Evolutionary conservation across 1,139 yeast species (phyloP).

Genomic region (Suhomyces guaymorum): DNA sequence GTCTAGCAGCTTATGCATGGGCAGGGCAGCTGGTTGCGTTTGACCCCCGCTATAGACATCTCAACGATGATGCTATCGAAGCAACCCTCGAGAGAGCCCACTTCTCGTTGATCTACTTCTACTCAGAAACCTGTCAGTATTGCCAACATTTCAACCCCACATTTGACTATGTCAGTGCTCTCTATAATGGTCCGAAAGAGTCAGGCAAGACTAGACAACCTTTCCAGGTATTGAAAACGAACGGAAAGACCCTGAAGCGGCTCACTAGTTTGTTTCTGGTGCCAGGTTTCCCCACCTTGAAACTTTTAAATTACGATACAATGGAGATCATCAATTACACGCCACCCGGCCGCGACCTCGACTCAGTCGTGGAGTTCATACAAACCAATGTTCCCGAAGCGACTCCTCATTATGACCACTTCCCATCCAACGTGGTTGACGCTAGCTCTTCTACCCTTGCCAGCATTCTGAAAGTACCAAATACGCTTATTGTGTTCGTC

Average conservation of each 20-base stretch:
- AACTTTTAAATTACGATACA: conserved; percentile 30
- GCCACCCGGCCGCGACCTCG: conserved; percentile 24
- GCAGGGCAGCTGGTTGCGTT: no score
- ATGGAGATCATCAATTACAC: conserved; percentile 29
- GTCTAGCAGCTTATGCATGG: no score
- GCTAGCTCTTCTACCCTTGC: conserved; percentile 12
- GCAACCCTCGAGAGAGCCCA: conserved; percentile 22
- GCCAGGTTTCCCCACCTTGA: conserved; percentile 34
- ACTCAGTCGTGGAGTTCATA: conserved; percentile 27
- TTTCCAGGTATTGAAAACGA: conserved; percentile 36
- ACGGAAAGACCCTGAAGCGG: conserved; percentile 28
- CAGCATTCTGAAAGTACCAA: conserved; percentile 10
- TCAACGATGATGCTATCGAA: conserved; percentile 21
- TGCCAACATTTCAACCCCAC: conserved; percentile 40
- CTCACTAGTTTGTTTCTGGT: conserved; percentile 30
- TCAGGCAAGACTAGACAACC: conserved; percentile 3
- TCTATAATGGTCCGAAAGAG: conserved; percentile 24
- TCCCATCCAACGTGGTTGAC: conserved; percentile 17
- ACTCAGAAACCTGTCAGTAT: conserved; percentile 38
- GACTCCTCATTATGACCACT: conserved; percentile 24
- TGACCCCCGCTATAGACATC: conserved; percentile 18
- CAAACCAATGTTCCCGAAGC: conserved; percentile 14
- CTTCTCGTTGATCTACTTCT: conserved; percentile 45
- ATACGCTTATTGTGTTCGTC: conserved; percentile 31
- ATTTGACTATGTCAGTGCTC: conserved; percentile 33